A percentile compares a stretch with the other conserved stretches of the same genome.
Evolutionary conservation across 2,329 filamentous ascomycete genomes (phyloP).

Genomic region (Macrophomina tecta): DNA sequence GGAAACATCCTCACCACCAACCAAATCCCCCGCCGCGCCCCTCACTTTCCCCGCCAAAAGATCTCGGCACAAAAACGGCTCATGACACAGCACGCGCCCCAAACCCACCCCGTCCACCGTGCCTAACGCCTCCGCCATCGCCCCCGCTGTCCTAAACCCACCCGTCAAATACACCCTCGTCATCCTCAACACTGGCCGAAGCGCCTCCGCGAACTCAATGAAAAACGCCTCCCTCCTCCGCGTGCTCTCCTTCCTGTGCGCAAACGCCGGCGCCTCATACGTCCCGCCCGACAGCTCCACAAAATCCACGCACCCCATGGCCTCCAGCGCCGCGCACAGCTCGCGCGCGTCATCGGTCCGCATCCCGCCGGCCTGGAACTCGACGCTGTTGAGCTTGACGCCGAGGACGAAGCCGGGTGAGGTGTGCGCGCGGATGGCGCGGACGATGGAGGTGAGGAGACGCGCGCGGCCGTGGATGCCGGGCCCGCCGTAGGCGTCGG

Average conservation of each 20-base stretch:
- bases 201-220: constrained; percentile 64
- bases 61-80: constrained; percentile 53
- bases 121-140: constrained; percentile 29
- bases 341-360: constrained; percentile 54
- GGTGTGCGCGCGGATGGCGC: constrained; percentile 46
- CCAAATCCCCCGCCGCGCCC: too few relatives aligned
- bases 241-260: constrained; percentile 55
- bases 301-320: constrained; percentile 66
- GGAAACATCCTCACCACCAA: too few relatives aligned
- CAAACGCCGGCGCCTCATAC: constrained; percentile 38
- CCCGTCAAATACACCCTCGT: constrained; percentile 65
- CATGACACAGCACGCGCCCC: constrained; percentile 60
- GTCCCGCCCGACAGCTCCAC: constrained; percentile 70
- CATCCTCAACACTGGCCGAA: constrained; percentile 54
- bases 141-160: constrained; percentile 48
- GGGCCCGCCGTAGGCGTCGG: constrained; percentile 45
- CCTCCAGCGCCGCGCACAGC: constrained; percentile 58
- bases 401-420: constrained; percentile 53
- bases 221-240: constrained; percentile 70
- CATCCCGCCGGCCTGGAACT: constrained; percentile 43
- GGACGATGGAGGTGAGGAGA: constrained; percentile 54
- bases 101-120: constrained; percentile 63
- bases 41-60: constrained; percentile 48
- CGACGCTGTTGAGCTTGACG: constrained; percentile 59
- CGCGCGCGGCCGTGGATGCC: constrained; percentile 51